phyloP scores from a whole-genome alignment of 106 monocot species.

The Apostasia shenzhenica region DNA sequence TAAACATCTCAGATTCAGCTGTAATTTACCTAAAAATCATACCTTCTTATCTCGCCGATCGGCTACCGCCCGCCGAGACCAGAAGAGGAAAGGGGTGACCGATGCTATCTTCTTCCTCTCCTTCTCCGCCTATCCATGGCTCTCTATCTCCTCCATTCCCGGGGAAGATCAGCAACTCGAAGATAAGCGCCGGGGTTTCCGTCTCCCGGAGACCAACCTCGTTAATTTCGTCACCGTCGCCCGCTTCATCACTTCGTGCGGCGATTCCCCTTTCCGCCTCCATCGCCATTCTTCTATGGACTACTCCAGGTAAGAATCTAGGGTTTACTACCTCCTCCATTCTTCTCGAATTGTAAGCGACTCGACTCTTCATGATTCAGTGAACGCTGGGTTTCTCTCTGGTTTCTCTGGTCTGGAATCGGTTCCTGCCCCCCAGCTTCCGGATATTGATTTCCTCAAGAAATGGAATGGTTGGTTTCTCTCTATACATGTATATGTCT shows the following conservation, averaged over 20 bases:
- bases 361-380: conserved; percentile 9
- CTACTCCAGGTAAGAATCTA: conserved; percentile 40
- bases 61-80: background rate
- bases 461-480: conserved; percentile 27
- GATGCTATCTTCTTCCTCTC: conserved; percentile 30
- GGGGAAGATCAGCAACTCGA: background rate
- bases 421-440: conserved; percentile 31
- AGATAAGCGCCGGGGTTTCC: background rate
- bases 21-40: too few species aligned
- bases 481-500: background rate
- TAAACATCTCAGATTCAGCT: too few species aligned
- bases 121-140: conserved; percentile 10
- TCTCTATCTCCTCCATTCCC: conserved; percentile 11
- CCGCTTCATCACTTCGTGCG: background rate
- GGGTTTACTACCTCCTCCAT: background rate
- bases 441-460: conserved; percentile 34
- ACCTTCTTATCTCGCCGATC: too few species aligned
- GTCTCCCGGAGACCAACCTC: background rate
- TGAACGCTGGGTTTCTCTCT: conserved; percentile 30
- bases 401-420: conserved; percentile 33
- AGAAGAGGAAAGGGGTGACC: background rate
- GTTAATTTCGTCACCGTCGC: background rate
- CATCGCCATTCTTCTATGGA: conserved; percentile 45
- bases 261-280: conserved; percentile 38
- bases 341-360: background rate